phyloP scores from a whole-genome alignment of 2,329 filamentous ascomycete genomes.

The Phialemonium atrogriseum region DNA sequence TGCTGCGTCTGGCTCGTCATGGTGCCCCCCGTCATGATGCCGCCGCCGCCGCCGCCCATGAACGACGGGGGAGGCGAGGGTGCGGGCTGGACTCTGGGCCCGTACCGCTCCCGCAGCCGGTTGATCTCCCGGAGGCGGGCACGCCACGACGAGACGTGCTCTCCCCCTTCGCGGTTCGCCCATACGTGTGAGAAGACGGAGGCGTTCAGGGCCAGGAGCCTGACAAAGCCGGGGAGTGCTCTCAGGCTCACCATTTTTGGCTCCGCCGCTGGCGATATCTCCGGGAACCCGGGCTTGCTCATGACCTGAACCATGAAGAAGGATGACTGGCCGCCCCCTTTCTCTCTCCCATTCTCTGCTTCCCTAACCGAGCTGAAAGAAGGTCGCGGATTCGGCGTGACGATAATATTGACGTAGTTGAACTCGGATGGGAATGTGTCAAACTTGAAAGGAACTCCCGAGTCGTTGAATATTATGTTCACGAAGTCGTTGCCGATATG shows the following conservation, averaged over 20 bases:
- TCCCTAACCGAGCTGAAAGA: slow-evolving; percentile 62
- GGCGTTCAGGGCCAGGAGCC: slow-evolving; percentile 83
- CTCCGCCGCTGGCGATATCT: slow-evolving; percentile 82
- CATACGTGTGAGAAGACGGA: slow-evolving; percentile 92
- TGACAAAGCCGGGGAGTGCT: slow-evolving; percentile 76
- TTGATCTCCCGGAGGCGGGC: slow-evolving; percentile 80
- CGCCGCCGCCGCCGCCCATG: slow-evolving; percentile 19
- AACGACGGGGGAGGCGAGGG: slow-evolving; percentile 21
- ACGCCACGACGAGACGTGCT: slow-evolving; percentile 85
- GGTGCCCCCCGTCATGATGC: slow-evolving; percentile 5
- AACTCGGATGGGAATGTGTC: slow-evolving; percentile 91
- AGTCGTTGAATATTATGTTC: slow-evolving; percentile 97
- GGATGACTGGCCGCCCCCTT: slow-evolving; percentile 23
- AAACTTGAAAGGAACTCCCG: slow-evolving; percentile 79
- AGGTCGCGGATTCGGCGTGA: slow-evolving; percentile 75
- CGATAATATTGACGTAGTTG: slow-evolving; percentile 95
- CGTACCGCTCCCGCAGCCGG: slow-evolving; percentile 64
- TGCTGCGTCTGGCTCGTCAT: slow-evolving; percentile 1
- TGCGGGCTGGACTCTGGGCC: slow-evolving; percentile 29
- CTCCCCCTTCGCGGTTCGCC: slow-evolving; percentile 66
- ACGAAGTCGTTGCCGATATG: slow-evolving; percentile 98
- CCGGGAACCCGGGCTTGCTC: slow-evolving; percentile 80
- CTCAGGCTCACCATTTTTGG: slow-evolving; percentile 81
- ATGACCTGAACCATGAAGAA: slow-evolving; percentile 90
- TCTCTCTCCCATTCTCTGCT: slow-evolving; percentile 17